Evolutionary conservation across 139 green algal species (phyloP).

Genomic region (Chlorella ohadii): DNA sequence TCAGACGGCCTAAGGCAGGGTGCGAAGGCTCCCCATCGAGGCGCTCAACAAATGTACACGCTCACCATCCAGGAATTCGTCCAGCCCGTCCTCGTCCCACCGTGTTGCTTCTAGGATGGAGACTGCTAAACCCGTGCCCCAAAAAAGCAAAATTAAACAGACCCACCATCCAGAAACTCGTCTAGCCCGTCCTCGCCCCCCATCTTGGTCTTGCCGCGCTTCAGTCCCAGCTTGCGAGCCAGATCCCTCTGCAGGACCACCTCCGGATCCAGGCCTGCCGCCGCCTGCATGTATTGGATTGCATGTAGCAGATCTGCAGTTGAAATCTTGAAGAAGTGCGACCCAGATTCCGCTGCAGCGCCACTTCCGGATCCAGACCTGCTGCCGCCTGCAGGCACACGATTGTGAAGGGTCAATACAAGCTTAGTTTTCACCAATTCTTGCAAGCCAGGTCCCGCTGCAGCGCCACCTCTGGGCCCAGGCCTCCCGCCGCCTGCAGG

Average conservation of each 20-base stretch:
- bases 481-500: too few relatives aligned
- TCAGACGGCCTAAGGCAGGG: too few relatives aligned
- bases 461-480: slow-evolving; percentile 44
- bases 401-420: too few relatives aligned
- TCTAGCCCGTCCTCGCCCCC: slow-evolving; percentile 55
- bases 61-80: slow-evolving; percentile 51
- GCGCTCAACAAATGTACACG: too few relatives aligned
- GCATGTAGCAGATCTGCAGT: too few relatives aligned
- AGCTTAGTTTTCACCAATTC: too few relatives aligned
- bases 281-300: neutral
- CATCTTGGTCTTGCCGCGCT: slow-evolving; percentile 45
- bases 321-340: too few relatives aligned
- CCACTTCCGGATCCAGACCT: slow-evolving; percentile 38
- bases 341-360: slow-evolving; percentile 53
- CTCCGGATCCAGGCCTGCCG: slow-evolving; percentile 39
- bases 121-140: too few relatives aligned
- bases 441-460: slow-evolving; percentile 54
- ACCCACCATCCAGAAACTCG: slow-evolving; percentile 47
- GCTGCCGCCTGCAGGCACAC: neutral
- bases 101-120: too few relatives aligned
- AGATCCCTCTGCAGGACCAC: slow-evolving; percentile 48
- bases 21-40: too few relatives aligned
- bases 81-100: slow-evolving; percentile 51
- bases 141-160: neutral
- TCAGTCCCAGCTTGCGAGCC: slow-evolving; percentile 59